phyloP scores from a whole-genome alignment of 106 monocot genomes.

The Apostasia shenzhenica region DNA sequence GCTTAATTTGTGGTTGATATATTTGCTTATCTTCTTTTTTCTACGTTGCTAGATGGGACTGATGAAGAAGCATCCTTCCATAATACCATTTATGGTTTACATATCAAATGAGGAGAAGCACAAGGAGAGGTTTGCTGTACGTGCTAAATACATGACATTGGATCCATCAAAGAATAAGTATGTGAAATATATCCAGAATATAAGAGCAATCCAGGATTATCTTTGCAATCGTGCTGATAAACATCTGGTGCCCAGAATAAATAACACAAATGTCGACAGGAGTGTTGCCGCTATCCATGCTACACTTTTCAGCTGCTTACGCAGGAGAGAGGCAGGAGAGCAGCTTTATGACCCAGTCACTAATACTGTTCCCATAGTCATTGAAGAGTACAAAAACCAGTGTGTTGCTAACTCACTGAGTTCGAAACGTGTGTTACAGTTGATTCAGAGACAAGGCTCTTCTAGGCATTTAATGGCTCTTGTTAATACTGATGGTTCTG shows the following conservation, averaged over 20 bases:
- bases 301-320: constrained; percentile 60
- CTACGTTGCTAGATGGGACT: constrained; percentile 45
- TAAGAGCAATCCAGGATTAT: constrained; percentile 65
- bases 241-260: constrained; percentile 62
- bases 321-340: constrained; percentile 42
- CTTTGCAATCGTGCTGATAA: constrained; percentile 66
- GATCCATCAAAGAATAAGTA: constrained; percentile 71
- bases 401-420: constrained; percentile 50
- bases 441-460: constrained; percentile 56
- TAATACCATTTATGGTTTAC: constrained; percentile 64
- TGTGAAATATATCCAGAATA: constrained; percentile 59
- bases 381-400: constrained; percentile 62
- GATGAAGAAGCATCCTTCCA: constrained; percentile 74
- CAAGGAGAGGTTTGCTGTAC: constrained; percentile 67
- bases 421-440: constrained; percentile 61
- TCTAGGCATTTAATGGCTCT: constrained; percentile 54
- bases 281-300: constrained; percentile 69
- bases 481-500: constrained; percentile 56
- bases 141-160: constrained; percentile 71
- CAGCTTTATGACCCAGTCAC: constrained; percentile 41
- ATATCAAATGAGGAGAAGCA: constrained; percentile 64
- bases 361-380: constrained; percentile 42
- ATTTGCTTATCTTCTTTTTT: too few species aligned
- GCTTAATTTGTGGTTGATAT: background rate
- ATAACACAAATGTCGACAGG: constrained; percentile 31